Base-by-base conservation (phyloP, 2,329 filamentous ascomycete species). In the Polychaeton citri region DNA sequence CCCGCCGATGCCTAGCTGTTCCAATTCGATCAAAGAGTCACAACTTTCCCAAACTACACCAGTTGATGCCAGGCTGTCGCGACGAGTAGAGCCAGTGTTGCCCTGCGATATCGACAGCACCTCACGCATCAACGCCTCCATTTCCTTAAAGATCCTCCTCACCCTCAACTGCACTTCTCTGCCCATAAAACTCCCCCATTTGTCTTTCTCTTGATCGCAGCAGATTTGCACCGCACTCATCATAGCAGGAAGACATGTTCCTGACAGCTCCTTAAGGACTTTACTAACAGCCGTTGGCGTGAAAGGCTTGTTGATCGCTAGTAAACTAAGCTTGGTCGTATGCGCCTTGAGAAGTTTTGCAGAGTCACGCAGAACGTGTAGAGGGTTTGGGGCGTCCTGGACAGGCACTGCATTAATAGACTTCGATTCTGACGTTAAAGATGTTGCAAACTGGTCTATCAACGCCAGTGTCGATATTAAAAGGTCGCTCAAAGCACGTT, bases 281-380 rank as follows among this genome's bases (percentile, higher is more conserved):
- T 71, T 76, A 7, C 61, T 63, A 21, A 93, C 68, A 4, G 84
- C 87, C 1, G 78, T 76, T 0, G 83, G 77, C 0, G 86, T 90
- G 47, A 93, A 92, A 1, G 88, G 87, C 13, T 83, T 72, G 51
- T 83, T 94, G 51, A 92, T 81, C 2, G 90, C 73, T 9, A 96
- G 71, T 1, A 95, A 76, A 0, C 83, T 88, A 18, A 95, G 69
- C 43, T 93, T 94, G 5, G 86, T 94, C 2, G 79, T 74, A 53
- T 95, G 85, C 0, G 86, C 83, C 54, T 75, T 78, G 40, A 94
- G 74, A 4, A 92, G 68, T 18, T 69, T 72, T 1, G 83, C 73
- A 0, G 81, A 72, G 49, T 87, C 79, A 48, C 73, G 71, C 21
- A 87, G 74, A 39, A 88, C 69, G 10, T 74, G 62, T 17, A 94